Percentiles rank a stretch among this genome's conserved stretches.
Conservation (phyloP, 208 protist genomes). For the Histomonas meleagridis region DNA sequence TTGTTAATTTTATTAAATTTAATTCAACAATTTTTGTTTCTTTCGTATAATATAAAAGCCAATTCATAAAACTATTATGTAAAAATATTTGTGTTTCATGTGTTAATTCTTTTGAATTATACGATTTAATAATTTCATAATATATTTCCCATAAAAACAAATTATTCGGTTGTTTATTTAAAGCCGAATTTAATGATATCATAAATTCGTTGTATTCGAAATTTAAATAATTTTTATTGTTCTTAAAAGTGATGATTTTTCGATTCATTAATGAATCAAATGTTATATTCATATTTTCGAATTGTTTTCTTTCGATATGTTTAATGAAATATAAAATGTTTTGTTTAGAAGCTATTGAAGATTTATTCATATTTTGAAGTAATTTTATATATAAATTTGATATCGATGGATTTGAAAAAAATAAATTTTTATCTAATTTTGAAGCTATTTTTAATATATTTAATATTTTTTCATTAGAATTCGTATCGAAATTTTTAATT, state of each 20-base stretch:
- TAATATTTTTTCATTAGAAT: background rate
- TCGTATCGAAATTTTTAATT: background rate
- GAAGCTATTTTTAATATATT: background rate
- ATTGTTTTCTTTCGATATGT: background rate
- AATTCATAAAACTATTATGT: background rate
- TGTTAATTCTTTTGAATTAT: no score
- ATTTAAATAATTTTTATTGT: background rate
- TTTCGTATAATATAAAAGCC: background rate
- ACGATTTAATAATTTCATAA: background rate
- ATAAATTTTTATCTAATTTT: background rate
- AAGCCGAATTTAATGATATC: background rate
- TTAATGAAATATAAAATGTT: background rate
- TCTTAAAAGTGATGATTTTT: background rate
- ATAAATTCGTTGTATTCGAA: background rate
- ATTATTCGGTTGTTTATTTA: background rate
- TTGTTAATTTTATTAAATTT: background rate
- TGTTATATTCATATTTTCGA: background rate
- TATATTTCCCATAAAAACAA: background rate
- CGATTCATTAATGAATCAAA: background rate
- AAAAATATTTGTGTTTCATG: background rate
- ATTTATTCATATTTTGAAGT: background rate
- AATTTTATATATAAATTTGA: background rate
- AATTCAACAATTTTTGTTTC: background rate
- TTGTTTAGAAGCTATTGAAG: background rate
- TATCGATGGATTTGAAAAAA: background rate